These are phyloP conservation scores for Candida xiaguanensis DNA, from an alignment of 805 yeast genomes.

Conservation along the genomic window DNA sequence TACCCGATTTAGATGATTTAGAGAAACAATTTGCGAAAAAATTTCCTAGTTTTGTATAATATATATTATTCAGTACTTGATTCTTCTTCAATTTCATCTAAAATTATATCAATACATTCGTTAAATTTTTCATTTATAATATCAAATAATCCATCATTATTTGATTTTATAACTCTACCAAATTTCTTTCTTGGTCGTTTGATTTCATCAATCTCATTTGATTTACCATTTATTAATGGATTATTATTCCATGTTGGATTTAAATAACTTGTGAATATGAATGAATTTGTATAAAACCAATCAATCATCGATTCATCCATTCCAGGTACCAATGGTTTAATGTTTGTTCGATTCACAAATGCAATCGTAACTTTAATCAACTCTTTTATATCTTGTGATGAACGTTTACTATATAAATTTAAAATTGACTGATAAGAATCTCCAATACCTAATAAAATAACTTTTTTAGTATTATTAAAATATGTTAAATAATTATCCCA, in stretches of 20 bases:
- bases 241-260: slow-evolving; percentile 78
- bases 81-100: slow-evolving; percentile 66
- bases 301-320: slow-evolving; percentile 87
- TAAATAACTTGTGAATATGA: slow-evolving; percentile 69
- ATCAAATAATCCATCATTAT: slow-evolving; percentile 69
- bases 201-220: slow-evolving; percentile 26
- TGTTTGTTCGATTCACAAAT: slow-evolving; percentile 62
- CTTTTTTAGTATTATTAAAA: slow-evolving; percentile 58
- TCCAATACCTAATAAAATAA: slow-evolving; percentile 84
- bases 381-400: slow-evolving; percentile 49
- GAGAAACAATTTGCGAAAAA: slow-evolving; percentile 54
- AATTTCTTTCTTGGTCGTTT: slow-evolving; percentile 86
- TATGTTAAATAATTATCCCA: slow-evolving; percentile 91
- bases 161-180: slow-evolving; percentile 81
- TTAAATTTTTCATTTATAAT: slow-evolving; percentile 78
- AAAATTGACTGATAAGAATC: slow-evolving; percentile 85
- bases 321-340: slow-evolving; percentile 78
- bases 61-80: slow-evolving; percentile 10
- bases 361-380: slow-evolving; percentile 66
- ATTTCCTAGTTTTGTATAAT: slow-evolving; percentile 57
- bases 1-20: slow-evolving; percentile 55
- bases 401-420: slow-evolving; percentile 81
- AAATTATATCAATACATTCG: slow-evolving; percentile 79
- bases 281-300: slow-evolving; percentile 86
- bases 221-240: slow-evolving; percentile 12